phyloP scores from a whole-genome alignment of 345 rosid genomes.

The Combretum micranthum region DNA sequence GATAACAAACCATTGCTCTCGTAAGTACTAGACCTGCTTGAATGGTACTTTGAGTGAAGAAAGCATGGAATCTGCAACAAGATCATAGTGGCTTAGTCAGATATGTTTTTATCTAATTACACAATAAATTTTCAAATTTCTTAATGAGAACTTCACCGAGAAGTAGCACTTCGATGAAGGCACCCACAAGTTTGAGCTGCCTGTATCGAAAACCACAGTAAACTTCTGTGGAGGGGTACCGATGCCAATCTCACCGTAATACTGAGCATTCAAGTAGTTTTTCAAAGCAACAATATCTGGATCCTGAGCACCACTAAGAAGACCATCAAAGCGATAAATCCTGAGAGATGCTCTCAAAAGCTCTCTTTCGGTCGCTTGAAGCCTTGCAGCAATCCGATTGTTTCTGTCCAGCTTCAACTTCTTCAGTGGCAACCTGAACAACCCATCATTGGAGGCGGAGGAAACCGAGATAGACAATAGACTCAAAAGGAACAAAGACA shows the following conservation, averaged over 20 bases:
- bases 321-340: slow-evolving; percentile 23
- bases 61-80: slow-evolving; percentile 63
- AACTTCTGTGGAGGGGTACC: slow-evolving; percentile 95
- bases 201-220: slow-evolving; percentile 91
- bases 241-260: slow-evolving; percentile 85
- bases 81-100: neutral
- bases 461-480: slow-evolving; percentile 32
- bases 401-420: slow-evolving; percentile 56
- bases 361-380: slow-evolving; percentile 43
- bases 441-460: slow-evolving; percentile 38
- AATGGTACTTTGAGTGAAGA: slow-evolving; percentile 72
- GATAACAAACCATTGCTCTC: slow-evolving; percentile 63
- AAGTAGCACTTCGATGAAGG: slow-evolving; percentile 87
- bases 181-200: slow-evolving; percentile 96
- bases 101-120: neutral
- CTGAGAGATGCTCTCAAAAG: slow-evolving; percentile 28
- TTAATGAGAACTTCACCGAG: slow-evolving; percentile 45
- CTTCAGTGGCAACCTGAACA: slow-evolving; percentile 62
- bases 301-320: slow-evolving; percentile 29
- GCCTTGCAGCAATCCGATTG: slow-evolving; percentile 46
- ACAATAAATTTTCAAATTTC: too few species aligned
- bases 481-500: slow-evolving; percentile 33
- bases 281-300: slow-evolving; percentile 54
- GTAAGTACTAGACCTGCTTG: slow-evolving; percentile 69
- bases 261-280: slow-evolving; percentile 86